Conservation (phyloP, 2,329 filamentous ascomycete genomes). For the Kalmusia sp. region DNA sequence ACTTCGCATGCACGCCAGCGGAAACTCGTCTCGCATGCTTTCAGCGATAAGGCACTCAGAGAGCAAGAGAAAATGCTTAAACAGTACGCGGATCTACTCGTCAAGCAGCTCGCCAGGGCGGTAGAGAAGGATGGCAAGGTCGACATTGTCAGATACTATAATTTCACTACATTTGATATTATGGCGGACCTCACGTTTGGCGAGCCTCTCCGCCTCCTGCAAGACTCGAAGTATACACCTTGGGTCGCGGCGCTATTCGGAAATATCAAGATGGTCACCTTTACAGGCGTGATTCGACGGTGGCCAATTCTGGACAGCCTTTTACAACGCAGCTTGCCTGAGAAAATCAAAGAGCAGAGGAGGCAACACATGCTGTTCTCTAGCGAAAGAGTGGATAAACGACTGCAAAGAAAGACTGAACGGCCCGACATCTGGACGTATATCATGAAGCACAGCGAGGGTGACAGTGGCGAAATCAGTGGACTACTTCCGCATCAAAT, state of each 20-base stretch:
- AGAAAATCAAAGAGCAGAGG: constrained; percentile 14
- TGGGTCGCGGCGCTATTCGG: constrained; percentile 39
- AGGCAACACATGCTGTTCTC: constrained; percentile 20
- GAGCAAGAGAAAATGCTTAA: constrained; percentile 46
- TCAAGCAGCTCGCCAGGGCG: constrained; percentile 42
- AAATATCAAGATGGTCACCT: constrained; percentile 11
- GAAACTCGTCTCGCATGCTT: constrained; percentile 45
- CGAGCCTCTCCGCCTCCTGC: constrained; percentile 30
- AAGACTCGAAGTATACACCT: constrained; percentile 22
- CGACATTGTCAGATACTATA: constrained; percentile 33
- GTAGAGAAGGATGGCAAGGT: constrained; percentile 11
- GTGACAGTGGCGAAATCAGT: constrained; percentile 14
- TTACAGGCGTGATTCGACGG: constrained; percentile 7
- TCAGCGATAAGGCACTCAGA: constrained; percentile 46
- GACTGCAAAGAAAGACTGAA: constrained; percentile 27
- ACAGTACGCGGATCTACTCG: constrained; percentile 45
- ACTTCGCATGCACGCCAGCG: constrained; percentile 43
- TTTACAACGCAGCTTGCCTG: constrained; percentile 11
- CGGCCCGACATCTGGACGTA: constrained; percentile 49
- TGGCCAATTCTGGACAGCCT: constrained; percentile 19
- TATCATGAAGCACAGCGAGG: constrained; percentile 37
- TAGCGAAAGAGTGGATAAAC: constrained; percentile 25
- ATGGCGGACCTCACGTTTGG: constrained; percentile 41
- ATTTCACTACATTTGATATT: constrained; percentile 35
- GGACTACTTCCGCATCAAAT: constrained; percentile 32